These are phyloP conservation scores for Lecanicillium sp. DNA, from an alignment of 2,329 filamentous ascomycete species.

Conservation along the genomic window DNA sequence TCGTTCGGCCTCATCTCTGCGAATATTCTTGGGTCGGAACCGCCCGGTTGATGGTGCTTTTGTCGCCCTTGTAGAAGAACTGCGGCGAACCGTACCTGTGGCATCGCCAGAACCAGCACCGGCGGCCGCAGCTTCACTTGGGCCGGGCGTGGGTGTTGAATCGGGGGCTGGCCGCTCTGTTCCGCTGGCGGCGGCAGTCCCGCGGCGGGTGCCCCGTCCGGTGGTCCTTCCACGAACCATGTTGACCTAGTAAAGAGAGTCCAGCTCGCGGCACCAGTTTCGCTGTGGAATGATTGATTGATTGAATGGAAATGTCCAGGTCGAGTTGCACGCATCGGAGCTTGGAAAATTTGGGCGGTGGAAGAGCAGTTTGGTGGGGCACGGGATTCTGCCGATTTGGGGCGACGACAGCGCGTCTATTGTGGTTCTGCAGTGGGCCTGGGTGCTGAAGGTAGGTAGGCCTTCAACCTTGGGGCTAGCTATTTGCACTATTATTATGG, in stretches of 20 bases:
- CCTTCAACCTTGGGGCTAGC: no score
- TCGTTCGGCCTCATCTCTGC: slow-evolving; percentile 42
- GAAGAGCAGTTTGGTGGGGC: slow-evolving; percentile 24
- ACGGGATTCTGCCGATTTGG: slow-evolving; percentile 20
- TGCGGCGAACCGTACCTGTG: slow-evolving; percentile 4
- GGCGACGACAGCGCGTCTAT: not conserved
- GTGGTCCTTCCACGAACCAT: slow-evolving; percentile 27
- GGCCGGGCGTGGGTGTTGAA: slow-evolving; percentile 9
- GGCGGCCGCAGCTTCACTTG: slow-evolving; percentile 11
- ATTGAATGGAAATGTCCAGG: not conserved
- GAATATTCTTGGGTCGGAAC: slow-evolving; percentile 40
- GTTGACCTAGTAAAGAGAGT: not conserved
- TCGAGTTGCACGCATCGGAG: slow-evolving; percentile 13
- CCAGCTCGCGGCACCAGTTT: no score
- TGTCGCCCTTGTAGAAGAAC: slow-evolving; percentile 22
- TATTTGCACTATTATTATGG: no score
- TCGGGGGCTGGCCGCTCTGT: slow-evolving; percentile 14
- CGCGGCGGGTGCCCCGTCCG: slow-evolving; percentile 23
- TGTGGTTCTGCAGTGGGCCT: no score
- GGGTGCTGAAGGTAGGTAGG: no score
- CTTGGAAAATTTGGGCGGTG: slow-evolving; percentile 21
- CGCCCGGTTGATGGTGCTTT: slow-evolving; percentile 28
- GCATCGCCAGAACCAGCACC: slow-evolving; percentile 10
- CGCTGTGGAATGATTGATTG: no score
- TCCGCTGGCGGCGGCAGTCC: slow-evolving; percentile 16